Conservation (phyloP, 495 filamentous ascomycete genomes). For the Clohesyomyces aquaticus region DNA sequence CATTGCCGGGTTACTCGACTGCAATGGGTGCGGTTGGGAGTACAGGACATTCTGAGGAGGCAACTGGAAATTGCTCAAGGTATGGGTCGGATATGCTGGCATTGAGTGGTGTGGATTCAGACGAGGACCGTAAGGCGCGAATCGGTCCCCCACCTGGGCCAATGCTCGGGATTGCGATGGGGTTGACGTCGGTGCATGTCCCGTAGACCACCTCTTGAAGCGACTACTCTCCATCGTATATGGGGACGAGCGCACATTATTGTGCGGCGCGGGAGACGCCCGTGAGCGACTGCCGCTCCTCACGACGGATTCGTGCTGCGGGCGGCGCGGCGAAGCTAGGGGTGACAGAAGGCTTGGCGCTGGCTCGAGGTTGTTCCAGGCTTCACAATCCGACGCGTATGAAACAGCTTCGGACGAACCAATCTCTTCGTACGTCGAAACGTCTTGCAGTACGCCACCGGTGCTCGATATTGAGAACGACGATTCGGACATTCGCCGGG, state of each 20-base stretch:
- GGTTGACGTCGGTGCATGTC: slow-evolving; percentile 57
- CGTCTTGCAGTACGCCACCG: slow-evolving; percentile 36
- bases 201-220: slow-evolving; percentile 74
- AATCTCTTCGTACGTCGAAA: slow-evolving; percentile 43
- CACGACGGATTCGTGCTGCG: slow-evolving; percentile 42
- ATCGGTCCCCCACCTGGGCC: slow-evolving; percentile 43
- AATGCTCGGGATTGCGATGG: slow-evolving; percentile 58
- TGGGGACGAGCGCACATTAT: slow-evolving; percentile 64
- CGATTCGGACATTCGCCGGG: slow-evolving; percentile 42
- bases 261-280: slow-evolving; percentile 68
- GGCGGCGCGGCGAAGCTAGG: slow-evolving; percentile 39
- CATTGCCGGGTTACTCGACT: slow-evolving; percentile 45
- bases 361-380: slow-evolving; percentile 41
- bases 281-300: slow-evolving; percentile 53
- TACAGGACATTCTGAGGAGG: slow-evolving; percentile 39
- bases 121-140: slow-evolving; percentile 33
- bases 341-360: slow-evolving; percentile 42
- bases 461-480: slow-evolving; percentile 46
- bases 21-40: slow-evolving; percentile 38
- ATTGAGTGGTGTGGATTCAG: slow-evolving; percentile 51
- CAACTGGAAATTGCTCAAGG: slow-evolving; percentile 27
- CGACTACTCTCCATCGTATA: slow-evolving; percentile 63
- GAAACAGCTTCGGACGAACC: slow-evolving; percentile 40
- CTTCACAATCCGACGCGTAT: slow-evolving; percentile 42
- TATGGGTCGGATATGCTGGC: slow-evolving; percentile 52